These are phyloP conservation scores for Boletus tomentosulus DNA, from an alignment of 768 basidiomycete species.

Conservation along the genomic window DNA sequence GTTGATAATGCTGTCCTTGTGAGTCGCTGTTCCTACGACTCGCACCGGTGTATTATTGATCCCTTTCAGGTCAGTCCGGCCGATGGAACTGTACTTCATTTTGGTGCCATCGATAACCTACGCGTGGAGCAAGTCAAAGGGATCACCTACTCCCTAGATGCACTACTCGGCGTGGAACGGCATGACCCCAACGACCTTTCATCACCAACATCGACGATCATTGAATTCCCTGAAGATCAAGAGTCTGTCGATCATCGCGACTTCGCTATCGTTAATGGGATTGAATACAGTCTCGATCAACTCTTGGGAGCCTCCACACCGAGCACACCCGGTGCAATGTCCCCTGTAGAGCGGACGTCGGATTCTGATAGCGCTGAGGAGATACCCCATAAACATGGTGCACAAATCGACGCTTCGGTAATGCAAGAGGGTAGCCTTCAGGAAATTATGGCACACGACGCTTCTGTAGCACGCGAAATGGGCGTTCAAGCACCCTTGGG, in stretches of 20 bases:
- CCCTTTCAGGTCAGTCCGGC: slow-evolving; percentile 78
- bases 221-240: slow-evolving; percentile 40
- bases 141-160: slow-evolving; percentile 93
- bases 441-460: slow-evolving; percentile 61
- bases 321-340: slow-evolving; percentile 38
- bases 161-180: slow-evolving; percentile 76
- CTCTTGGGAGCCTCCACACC: slow-evolving; percentile 62
- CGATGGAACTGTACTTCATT: slow-evolving; percentile 89
- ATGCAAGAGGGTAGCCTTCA: slow-evolving; percentile 47
- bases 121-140: slow-evolving; percentile 97
- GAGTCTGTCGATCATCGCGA: slow-evolving; percentile 79
- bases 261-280: slow-evolving; percentile 96
- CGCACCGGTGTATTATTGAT: background rate
- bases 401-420: slow-evolving; percentile 73
- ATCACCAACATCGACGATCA: slow-evolving; percentile 37
- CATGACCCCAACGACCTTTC: slow-evolving; percentile 39
- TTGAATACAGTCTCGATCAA: slow-evolving; percentile 89
- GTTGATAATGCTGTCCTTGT: slow-evolving; percentile 75
- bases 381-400: slow-evolving; percentile 55
- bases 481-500: slow-evolving; percentile 46
- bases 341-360: slow-evolving; percentile 24
- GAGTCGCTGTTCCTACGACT: slow-evolving; percentile 15
- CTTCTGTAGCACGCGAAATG: slow-evolving; percentile 69
- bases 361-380: slow-evolving; percentile 23
- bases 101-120: slow-evolving; percentile 74